Conservation (phyloP, 352 stramenopile genomes). For the Pythium monospermum region DNA sequence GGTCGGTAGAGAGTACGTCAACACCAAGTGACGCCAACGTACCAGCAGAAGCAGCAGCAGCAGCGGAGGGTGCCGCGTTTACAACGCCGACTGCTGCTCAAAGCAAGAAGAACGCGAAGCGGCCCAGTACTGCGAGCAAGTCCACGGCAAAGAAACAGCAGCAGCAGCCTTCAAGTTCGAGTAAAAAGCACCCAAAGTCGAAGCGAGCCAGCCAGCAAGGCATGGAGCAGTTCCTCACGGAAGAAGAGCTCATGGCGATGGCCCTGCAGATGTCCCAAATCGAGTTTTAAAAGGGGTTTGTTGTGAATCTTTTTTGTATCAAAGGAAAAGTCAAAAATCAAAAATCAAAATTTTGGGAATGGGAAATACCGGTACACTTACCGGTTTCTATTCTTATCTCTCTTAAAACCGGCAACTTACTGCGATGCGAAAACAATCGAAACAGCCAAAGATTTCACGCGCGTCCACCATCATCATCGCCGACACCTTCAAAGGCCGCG, state of each 20-base stretch:
- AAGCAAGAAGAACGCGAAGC: neutral
- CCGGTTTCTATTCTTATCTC: no score
- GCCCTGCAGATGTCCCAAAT: constrained; percentile 25
- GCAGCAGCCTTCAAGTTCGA: constrained; percentile 4
- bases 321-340: no score
- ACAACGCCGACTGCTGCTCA: neutral
- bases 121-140: neutral
- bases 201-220: constrained; percentile 12
- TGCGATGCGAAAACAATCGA: neutral
- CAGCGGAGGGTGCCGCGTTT: no score
- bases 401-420: constrained; percentile 23
- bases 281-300: constrained; percentile 26
- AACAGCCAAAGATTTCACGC: constrained; percentile 14
- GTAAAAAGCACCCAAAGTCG: constrained; percentile 13
- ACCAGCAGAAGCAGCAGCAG: neutral
- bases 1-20: no score
- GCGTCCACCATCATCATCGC: no score
- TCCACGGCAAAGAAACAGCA: neutral
- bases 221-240: constrained; percentile 11
- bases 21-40: neutral
- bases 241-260: constrained; percentile 24
- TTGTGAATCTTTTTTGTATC: no score
- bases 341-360: no score
- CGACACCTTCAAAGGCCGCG: no score
- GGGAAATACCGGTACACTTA: no score